Percentiles rank a stretch among this genome's conserved stretches.
phyloP scores from a whole-genome alignment of 257 asterid species.

The Jacaranda mimosifolia region DNA sequence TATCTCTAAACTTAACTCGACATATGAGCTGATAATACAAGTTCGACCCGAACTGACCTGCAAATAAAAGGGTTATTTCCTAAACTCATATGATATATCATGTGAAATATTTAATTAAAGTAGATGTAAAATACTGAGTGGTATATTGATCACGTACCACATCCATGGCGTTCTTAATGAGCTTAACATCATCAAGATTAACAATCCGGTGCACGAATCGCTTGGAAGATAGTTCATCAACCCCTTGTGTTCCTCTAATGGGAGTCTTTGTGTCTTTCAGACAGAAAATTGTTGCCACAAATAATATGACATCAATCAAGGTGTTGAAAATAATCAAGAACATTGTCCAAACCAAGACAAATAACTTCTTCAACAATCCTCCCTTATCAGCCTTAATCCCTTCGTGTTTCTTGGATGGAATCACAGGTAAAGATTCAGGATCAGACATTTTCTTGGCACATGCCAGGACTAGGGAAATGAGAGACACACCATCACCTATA shows the following conservation, averaged over 20 bases:
- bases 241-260: slow-evolving; percentile 40
- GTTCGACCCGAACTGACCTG: too few species aligned
- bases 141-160: slow-evolving; percentile 35
- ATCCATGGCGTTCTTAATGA: slow-evolving; percentile 54
- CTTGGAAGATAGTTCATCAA: slow-evolving; percentile 11
- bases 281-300: slow-evolving; percentile 39
- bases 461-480: slow-evolving; percentile 45
- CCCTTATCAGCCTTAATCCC: neutral
- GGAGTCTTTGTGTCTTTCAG: slow-evolving; percentile 47
- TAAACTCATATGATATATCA: too few species aligned
- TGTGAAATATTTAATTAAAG: too few species aligned
- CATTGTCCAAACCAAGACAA: slow-evolving; percentile 34
- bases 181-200: slow-evolving; percentile 54
- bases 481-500: slow-evolving; percentile 57
- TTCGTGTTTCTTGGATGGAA: slow-evolving; percentile 27
- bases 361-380: slow-evolving; percentile 15
- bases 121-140: neutral
- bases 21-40: too few species aligned
- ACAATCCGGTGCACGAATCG: slow-evolving; percentile 44
- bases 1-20: too few species aligned
- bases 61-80: too few species aligned
- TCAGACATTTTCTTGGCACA: slow-evolving; percentile 44
- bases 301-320: slow-evolving; percentile 21
- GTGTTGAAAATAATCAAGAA: slow-evolving; percentile 39
- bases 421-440: slow-evolving; percentile 44